Evolutionary conservation across 2,329 filamentous ascomycete genomes (phyloP), one percentile per base, ranked within the genome.

Genomic region (Whalleya microplaca): DNA sequence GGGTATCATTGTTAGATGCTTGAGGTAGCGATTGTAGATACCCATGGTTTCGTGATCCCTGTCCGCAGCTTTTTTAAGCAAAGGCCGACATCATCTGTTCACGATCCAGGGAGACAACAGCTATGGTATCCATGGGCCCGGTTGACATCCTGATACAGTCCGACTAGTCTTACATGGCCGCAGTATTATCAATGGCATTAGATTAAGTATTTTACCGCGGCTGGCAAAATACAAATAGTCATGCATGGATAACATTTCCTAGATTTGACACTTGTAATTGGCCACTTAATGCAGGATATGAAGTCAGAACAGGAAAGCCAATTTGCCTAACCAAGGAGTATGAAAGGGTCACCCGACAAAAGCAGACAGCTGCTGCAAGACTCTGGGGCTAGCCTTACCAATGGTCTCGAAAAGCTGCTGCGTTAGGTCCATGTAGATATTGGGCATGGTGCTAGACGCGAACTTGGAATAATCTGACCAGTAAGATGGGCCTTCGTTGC

Each of bases 31-130:
- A 60, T 53, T 57, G 56, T 59, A 62, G 62, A 61, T 62, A 62
- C 53, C 62, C 58, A 58, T 48, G 59, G 66, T 68, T 69, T 68
- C 65, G 66, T 60, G 49, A 70, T 67, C 66, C 67, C 58, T 68
- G 67, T 50, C 43, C 23, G 21, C 47, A 46, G 60, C 60, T 66
- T 48, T 44, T 58, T 51, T 52, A 66, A 67, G 58, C 61, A 64
- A 65, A 65, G 56, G 55, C 56, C 32, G 47, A 54, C 45, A 51
- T 55, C 58, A 60, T 55, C 57, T 41, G 59, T 63, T 62, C 58
- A 51, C 61, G 47, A 48, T 54, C 41, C 55, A 47, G 23, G 23
- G 9, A 27, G 23, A 4, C 23, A 27, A 27, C 23, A 27, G 23
- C 23, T 27, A 3, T 14, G 32, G 14, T 37, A 37, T 12, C 10